A percentile compares a stretch with the other conserved stretches of the same genome.
Conservation (phyloP, 768 basidiomycete genomes). For the Leccinum subtestaceum region DNA sequence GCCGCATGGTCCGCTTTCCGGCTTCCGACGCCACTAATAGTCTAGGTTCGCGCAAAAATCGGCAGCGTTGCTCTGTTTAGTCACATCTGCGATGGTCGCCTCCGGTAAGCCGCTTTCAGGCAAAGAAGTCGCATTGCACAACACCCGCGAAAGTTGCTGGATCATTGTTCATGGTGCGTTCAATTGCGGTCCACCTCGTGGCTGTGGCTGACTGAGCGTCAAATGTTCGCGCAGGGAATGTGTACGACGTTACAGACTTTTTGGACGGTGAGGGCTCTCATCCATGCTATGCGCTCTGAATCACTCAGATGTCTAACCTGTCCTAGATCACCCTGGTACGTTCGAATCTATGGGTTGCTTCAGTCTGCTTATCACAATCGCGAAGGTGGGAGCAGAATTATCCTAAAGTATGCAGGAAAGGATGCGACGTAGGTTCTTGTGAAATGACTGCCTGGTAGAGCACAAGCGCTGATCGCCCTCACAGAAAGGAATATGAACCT, state of each 20-base stretch:
- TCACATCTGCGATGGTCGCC: slow-evolving; percentile 11
- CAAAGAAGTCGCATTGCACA: slow-evolving; percentile 53
- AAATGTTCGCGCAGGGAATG: slow-evolving; percentile 47
- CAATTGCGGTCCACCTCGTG: background rate
- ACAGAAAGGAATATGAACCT: slow-evolving; percentile 76
- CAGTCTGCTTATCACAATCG: slow-evolving; percentile 2
- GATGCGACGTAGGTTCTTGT: slow-evolving; percentile 72
- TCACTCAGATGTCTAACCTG: background rate
- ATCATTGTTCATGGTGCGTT: slow-evolving; percentile 77
- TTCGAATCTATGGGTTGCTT: background rate
- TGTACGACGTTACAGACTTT: slow-evolving; percentile 79
- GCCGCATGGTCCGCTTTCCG: background rate
- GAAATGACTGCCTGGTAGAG: background rate
- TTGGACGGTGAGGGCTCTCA: slow-evolving; percentile 50
- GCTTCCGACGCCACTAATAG: background rate
- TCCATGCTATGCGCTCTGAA: background rate
- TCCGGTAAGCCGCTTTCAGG: slow-evolving; percentile 36
- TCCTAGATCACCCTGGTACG: slow-evolving; percentile 62
- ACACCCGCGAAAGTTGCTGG: slow-evolving; percentile 65
- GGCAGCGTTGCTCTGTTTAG: background rate
- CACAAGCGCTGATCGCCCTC: slow-evolving; percentile 1
- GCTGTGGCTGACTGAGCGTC: slow-evolving; percentile 10
- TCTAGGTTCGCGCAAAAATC: background rate
- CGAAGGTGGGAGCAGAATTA: slow-evolving; percentile 76
- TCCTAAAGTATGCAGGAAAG: slow-evolving; percentile 85